Percentiles rank a stretch among this genome's conserved stretches.
These are phyloP conservation scores for Lactarius tabidus DNA, from an alignment of 768 basidiomycete genomes.

Conservation along the genomic window DNA sequence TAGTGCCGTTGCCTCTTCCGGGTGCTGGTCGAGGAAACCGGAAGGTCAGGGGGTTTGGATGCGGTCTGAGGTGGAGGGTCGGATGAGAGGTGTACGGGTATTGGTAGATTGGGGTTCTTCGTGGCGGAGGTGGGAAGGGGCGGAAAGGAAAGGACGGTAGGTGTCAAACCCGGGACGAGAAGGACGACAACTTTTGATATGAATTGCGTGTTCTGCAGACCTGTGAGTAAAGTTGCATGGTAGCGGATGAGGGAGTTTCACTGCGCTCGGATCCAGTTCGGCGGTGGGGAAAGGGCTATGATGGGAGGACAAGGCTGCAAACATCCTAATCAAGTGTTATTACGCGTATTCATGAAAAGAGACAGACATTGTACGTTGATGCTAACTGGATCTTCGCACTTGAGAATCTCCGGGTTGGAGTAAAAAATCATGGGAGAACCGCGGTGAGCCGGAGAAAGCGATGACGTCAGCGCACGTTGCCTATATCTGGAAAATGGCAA, in stretches of 20 bases:
- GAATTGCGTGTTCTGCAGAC: slow-evolving; percentile 57
- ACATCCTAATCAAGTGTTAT: slow-evolving; percentile 56
- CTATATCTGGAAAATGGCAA: too few species aligned
- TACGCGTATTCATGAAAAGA: background rate
- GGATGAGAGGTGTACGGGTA: slow-evolving; percentile 42
- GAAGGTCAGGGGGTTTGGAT: slow-evolving; percentile 17
- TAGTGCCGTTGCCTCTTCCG: slow-evolving; percentile 24
- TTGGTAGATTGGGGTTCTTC: slow-evolving; percentile 50
- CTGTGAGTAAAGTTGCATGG: slow-evolving; percentile 1
- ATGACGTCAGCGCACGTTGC: too few species aligned
- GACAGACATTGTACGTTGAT: slow-evolving; percentile 57
- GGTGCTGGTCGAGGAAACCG: slow-evolving; percentile 25
- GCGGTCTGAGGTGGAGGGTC: slow-evolving; percentile 26
- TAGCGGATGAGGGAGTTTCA: too few species aligned
- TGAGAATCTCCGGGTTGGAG: slow-evolving; percentile 68
- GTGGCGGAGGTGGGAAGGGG: slow-evolving; percentile 68
- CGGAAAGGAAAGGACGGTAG: slow-evolving; percentile 66
- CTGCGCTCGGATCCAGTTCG: slow-evolving; percentile 81
- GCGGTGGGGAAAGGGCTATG: slow-evolving; percentile 75
- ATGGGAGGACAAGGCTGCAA: slow-evolving; percentile 78
- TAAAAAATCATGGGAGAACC: slow-evolving; percentile 89
- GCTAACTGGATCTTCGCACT: slow-evolving; percentile 68
- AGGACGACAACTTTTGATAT: slow-evolving; percentile 78
- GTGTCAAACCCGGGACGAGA: slow-evolving; percentile 80
- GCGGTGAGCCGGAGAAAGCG: too few species aligned